Conservation (phyloP, 78 protist species). For the Diacronema lutheri region DNA sequence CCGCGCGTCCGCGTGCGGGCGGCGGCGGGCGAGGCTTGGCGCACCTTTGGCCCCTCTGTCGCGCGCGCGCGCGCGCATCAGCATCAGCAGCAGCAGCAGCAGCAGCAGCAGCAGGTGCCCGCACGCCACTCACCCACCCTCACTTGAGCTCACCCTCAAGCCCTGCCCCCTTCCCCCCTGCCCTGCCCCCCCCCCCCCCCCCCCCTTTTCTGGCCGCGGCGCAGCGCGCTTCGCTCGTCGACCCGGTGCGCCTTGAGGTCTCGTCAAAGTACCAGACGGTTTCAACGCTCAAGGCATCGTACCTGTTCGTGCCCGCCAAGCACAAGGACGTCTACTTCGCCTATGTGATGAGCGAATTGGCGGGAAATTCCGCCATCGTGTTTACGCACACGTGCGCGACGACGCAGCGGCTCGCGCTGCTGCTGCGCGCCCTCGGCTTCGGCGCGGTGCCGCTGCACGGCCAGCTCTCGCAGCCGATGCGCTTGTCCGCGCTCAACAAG, state of each 20-base stretch:
- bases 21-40: no score
- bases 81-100: no score
- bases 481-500: slow-evolving; percentile 46
- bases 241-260: slow-evolving; percentile 75
- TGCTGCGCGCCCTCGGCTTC: slow-evolving; percentile 81
- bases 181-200: no score
- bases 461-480: slow-evolving; percentile 48
- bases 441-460: slow-evolving; percentile 91
- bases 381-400: slow-evolving; percentile 50
- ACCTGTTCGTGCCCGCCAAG: slow-evolving; percentile 85
- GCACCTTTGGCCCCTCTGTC: no score
- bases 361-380: slow-evolving; percentile 77
- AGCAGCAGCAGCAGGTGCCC: no score
- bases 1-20: no score
- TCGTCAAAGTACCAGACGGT: slow-evolving; percentile 64
- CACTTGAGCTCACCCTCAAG: no score
- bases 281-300: slow-evolving; percentile 75
- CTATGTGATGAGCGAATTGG: slow-evolving; percentile 62
- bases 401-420: slow-evolving; percentile 56
- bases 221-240: slow-evolving; percentile 81
- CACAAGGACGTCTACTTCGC: slow-evolving; percentile 81
- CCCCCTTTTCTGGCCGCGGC: no score
- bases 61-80: no score
- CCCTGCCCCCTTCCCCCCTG: no score
- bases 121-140: no score